Conservation (phyloP, 371 early-diverging fungal species). For the Mortierella sp. region DNA sequence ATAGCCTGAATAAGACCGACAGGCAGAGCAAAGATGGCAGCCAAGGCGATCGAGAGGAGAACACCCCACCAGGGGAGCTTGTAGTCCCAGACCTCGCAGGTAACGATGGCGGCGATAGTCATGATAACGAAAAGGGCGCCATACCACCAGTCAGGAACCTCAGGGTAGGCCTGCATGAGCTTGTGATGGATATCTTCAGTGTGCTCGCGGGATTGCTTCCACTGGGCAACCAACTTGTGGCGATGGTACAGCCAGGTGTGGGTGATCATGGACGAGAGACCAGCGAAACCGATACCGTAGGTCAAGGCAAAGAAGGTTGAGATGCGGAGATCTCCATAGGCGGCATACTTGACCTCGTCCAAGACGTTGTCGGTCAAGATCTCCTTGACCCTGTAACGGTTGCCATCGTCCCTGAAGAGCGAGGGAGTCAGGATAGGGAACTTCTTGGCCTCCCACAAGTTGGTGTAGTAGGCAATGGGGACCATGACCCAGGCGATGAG, state of each 20-base stretch:
- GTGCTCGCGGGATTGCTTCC: slow-evolving; percentile 54
- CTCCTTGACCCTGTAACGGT: slow-evolving; percentile 52
- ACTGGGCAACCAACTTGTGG: slow-evolving; percentile 34
- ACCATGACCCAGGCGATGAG: slow-evolving; percentile 73
- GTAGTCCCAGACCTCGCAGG: slow-evolving; percentile 68
- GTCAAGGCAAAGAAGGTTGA: slow-evolving; percentile 66
- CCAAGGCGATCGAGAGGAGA: slow-evolving; percentile 68
- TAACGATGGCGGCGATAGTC: slow-evolving; percentile 63
- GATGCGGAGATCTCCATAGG: slow-evolving; percentile 58
- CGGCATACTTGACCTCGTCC: slow-evolving; percentile 48
- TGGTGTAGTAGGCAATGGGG: slow-evolving; percentile 70
- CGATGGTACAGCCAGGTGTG: slow-evolving; percentile 63
- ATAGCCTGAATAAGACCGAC: slow-evolving; percentile 81
- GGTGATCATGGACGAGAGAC: slow-evolving; percentile 58
- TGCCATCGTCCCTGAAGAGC: slow-evolving; percentile 62
- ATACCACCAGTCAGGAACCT: slow-evolving; percentile 85
- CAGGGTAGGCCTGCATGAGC: slow-evolving; percentile 60
- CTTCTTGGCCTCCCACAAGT: slow-evolving; percentile 66
- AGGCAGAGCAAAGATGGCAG: slow-evolving; percentile 77
- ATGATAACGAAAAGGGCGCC: slow-evolving; percentile 63
- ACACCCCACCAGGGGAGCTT: slow-evolving; percentile 77
- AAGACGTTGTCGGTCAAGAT: slow-evolving; percentile 55
- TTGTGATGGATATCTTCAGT: slow-evolving; percentile 59
- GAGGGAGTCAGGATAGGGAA: slow-evolving; percentile 64
- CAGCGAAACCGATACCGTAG: slow-evolving; percentile 56